These are phyloP conservation scores for Penicillium maclennaniae DNA, from an alignment of 495 filamentous ascomycete species.

Conservation along the genomic window DNA sequence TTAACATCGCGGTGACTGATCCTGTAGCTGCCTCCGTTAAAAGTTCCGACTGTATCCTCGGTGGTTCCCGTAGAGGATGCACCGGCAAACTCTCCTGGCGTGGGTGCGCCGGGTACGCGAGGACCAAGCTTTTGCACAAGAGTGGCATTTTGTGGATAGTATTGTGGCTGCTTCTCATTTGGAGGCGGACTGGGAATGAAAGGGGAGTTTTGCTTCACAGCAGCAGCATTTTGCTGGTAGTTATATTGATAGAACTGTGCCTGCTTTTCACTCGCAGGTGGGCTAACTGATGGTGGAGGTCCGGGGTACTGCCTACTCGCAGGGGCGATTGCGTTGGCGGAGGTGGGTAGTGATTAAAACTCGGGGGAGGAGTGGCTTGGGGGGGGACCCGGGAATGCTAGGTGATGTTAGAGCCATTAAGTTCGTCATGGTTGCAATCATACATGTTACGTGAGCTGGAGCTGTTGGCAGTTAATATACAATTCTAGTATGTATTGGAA, in stretches of 20 bases:
- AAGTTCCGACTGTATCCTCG: constrained; percentile 82
- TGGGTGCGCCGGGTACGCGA: constrained; percentile 39
- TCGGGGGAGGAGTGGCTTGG: constrained; percentile 24
- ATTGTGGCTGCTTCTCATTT: constrained; percentile 1
- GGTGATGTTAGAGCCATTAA: neutral
- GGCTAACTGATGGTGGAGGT: constrained; percentile 18
- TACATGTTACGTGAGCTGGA: constrained; percentile 24
- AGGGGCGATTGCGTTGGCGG: constrained; percentile 29
- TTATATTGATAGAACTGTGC: no score
- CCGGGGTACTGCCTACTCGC: constrained; percentile 7
- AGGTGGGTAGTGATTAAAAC: constrained; percentile 37
- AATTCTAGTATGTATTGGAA: neutral
- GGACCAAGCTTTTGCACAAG: constrained; percentile 5
- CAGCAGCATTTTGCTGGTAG: no score
- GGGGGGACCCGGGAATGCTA: constrained; percentile 17
- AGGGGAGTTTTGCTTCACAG: no score
- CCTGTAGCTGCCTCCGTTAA: constrained; percentile 92
- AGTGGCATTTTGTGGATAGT: constrained; percentile 1
- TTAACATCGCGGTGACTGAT: constrained; percentile 93
- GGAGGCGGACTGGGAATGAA: neutral
- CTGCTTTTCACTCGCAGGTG: constrained; percentile 9
- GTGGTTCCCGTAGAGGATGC: constrained; percentile 49
- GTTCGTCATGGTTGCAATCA: neutral
- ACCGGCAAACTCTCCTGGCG: constrained; percentile 55
- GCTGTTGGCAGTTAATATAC: constrained; percentile 8